These are phyloP conservation scores for Pontederia paniculata DNA, from an alignment of 176 grass and related monocot species.

Conservation along the genomic window DNA sequence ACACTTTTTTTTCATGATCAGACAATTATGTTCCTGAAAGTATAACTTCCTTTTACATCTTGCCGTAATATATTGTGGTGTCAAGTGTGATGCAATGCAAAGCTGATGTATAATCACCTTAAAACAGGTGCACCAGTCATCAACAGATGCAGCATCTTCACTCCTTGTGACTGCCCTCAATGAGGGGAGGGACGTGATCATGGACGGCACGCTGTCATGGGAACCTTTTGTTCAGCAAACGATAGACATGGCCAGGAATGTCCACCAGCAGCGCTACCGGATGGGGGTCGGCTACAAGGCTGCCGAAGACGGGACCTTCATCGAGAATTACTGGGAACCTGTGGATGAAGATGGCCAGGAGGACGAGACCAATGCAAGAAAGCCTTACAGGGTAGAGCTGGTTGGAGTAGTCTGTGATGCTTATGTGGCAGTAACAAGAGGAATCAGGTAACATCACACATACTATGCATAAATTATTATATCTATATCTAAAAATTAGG, in stretches of 20 bases:
- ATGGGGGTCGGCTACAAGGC: constrained; percentile 91
- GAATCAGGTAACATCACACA: constrained; percentile 42
- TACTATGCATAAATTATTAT: too few species aligned
- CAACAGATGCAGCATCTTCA: constrained; percentile 80
- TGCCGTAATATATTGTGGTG: too few species aligned
- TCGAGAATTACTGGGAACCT: constrained; percentile 86
- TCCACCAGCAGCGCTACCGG: constrained; percentile 74
- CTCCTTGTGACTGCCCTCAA: constrained; percentile 90
- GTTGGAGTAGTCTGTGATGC: constrained; percentile 74
- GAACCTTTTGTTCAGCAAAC: constrained; percentile 92
- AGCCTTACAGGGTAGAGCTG: constrained; percentile 83
- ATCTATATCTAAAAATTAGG: too few species aligned
- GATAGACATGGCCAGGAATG: constrained; percentile 56
- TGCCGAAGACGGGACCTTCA: constrained; percentile 37
- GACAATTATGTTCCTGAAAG: too few species aligned
- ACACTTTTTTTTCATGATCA: too few species aligned
- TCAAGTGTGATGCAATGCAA: too few species aligned
- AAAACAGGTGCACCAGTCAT: constrained; percentile 71
- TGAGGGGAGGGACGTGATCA: constrained; percentile 87
- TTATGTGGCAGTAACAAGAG: constrained; percentile 80
- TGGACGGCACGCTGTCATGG: constrained; percentile 94
- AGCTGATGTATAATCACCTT: too few species aligned
- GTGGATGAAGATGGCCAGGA: constrained; percentile 12
- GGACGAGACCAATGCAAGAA: constrained; percentile 10
- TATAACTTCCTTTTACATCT: too few species aligned